Evolutionary conservation across 2,329 filamentous ascomycete genomes (phyloP).

Genomic region (Alternaria ethzedia): DNA sequence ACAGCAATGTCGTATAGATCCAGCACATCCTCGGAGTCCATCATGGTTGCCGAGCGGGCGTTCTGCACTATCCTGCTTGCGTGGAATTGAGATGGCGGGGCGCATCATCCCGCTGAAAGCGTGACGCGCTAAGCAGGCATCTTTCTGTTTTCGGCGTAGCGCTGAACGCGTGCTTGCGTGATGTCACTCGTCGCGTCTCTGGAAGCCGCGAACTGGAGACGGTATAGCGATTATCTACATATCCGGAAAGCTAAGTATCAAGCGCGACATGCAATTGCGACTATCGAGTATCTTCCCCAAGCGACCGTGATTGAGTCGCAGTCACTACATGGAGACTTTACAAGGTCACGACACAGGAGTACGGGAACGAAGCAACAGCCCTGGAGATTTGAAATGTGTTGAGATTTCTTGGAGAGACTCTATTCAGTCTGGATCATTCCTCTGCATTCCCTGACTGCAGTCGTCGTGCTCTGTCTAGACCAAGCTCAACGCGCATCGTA

Average conservation of each 20-base stretch:
- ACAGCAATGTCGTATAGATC: constrained; percentile 1
- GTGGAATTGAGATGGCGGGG: neutral
- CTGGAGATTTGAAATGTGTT: neutral
- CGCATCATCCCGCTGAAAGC: neutral
- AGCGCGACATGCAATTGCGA: too few relatives aligned
- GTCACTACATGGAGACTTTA: neutral
- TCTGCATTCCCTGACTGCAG: too few relatives aligned
- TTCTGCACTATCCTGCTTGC: neutral
- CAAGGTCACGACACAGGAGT: neutral
- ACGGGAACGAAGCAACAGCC: neutral
- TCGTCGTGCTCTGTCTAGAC: neutral
- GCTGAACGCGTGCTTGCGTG: neutral
- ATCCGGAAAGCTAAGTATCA: neutral
- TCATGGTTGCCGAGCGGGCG: neutral
- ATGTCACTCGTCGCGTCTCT: neutral
- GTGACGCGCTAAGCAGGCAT: neutral
- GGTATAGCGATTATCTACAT: neutral
- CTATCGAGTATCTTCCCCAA: neutral
- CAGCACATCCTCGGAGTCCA: neutral
- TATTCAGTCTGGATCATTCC: neutral
- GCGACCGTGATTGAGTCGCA: neutral
- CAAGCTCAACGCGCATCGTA: neutral
- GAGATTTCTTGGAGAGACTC: neutral
- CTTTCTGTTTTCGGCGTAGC: neutral
- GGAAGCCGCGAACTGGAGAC: neutral